phyloP scores from a whole-genome alignment of 768 basidiomycete species.

The Lactifluus volemus region DNA sequence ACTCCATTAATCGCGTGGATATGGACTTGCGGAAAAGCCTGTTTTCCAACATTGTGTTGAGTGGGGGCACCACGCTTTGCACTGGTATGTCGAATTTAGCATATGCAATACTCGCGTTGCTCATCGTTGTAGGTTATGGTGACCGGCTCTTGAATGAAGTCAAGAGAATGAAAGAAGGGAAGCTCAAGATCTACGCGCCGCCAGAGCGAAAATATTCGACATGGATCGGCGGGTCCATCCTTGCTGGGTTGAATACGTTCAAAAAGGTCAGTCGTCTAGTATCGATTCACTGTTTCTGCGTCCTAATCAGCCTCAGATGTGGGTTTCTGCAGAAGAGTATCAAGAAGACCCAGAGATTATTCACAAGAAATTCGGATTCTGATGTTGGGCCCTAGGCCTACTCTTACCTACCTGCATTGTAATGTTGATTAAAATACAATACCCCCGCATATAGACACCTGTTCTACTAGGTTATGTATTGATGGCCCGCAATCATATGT shows the following conservation, averaged over 20 bases:
- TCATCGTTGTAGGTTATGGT: slow-evolving; percentile 65
- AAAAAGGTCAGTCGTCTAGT: slow-evolving; percentile 65
- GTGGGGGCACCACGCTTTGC: slow-evolving; percentile 93
- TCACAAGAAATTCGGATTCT: slow-evolving; percentile 90
- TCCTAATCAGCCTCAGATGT: slow-evolving; percentile 58
- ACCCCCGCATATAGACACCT: slow-evolving; percentile 15
- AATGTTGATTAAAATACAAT: slow-evolving; percentile 17
- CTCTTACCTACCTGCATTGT: slow-evolving; percentile 10
- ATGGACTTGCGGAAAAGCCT: slow-evolving; percentile 91
- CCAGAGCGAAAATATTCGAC: slow-evolving; percentile 99
- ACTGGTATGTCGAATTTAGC: slow-evolving; percentile 47
- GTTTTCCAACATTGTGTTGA: slow-evolving; percentile 94
- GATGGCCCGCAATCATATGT: background rate
- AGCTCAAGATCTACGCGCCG: slow-evolving; percentile 98
- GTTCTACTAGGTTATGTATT: slow-evolving; percentile 9
- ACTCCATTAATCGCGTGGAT: slow-evolving; percentile 94
- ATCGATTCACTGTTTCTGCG: background rate
- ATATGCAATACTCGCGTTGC: slow-evolving; percentile 20
- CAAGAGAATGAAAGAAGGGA: slow-evolving; percentile 89
- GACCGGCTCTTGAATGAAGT: slow-evolving; percentile 95
- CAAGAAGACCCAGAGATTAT: slow-evolving; percentile 99
- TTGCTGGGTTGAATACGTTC: slow-evolving; percentile 94
- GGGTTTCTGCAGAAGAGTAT: slow-evolving; percentile 99
- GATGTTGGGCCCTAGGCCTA: slow-evolving; percentile 16
- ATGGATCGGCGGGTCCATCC: slow-evolving; percentile 95